These are phyloP conservation scores for Penicillium sp. DNA, from an alignment of 2,329 filamentous ascomycete species.

Conservation along the genomic window DNA sequence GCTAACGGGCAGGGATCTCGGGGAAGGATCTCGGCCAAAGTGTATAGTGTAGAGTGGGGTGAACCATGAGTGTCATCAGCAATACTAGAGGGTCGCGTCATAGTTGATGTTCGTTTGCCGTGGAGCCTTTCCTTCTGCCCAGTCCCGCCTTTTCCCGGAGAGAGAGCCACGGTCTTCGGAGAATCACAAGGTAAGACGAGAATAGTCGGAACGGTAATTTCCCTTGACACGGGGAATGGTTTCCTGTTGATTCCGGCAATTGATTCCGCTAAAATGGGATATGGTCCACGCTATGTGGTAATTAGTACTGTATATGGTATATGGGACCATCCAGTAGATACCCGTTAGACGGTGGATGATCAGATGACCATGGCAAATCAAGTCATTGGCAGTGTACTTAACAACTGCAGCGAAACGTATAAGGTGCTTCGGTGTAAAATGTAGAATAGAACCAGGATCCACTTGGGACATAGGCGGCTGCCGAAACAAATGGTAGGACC, in stretches of 20 bases:
- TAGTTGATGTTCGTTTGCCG: constrained; percentile 23
- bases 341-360: no score
- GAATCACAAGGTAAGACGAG: constrained; percentile 25
- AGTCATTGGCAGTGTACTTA: no score
- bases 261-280: no score
- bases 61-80: no score
- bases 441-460: background rate
- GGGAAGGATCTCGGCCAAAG: background rate
- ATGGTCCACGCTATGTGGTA: no score
- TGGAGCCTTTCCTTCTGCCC: no score
- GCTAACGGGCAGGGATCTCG: background rate
- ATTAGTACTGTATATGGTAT: no score
- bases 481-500: background rate
- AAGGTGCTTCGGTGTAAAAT: background rate
- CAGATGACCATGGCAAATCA: no score
- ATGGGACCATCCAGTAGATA: background rate
- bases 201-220: constrained; percentile 20
- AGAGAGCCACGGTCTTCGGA: constrained; percentile 16
- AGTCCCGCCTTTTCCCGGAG: constrained; percentile 40
- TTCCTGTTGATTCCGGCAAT: background rate
- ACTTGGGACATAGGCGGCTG: no score
- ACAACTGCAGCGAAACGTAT: no score
- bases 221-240: background rate
- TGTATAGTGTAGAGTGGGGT: background rate
- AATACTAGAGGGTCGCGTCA: no score